Evolutionary conservation across 2,329 filamentous ascomycete species (phyloP).

Genomic region (Colletotrichum cereale): DNA sequence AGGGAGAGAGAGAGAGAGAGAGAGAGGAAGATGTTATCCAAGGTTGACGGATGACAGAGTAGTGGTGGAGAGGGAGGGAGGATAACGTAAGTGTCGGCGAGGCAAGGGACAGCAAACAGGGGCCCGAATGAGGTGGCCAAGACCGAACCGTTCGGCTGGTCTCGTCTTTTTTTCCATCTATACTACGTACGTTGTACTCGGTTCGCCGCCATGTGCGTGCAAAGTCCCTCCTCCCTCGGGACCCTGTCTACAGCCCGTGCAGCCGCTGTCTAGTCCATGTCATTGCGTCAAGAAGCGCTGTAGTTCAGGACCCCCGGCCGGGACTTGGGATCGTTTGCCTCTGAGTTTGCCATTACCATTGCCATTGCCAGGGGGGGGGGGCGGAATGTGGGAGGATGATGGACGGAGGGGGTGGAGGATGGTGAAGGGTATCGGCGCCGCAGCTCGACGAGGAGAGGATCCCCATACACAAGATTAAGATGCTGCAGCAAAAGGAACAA

Average conservation of each 20-base stretch:
- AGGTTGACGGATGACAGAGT: slow-evolving; percentile 9
- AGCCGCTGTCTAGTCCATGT: slow-evolving; percentile 34
- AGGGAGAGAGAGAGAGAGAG: background rate
- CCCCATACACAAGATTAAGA: background rate
- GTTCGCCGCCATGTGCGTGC: background rate
- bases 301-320: background rate
- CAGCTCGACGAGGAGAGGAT: background rate
- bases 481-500: slow-evolving; percentile 1
- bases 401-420: background rate
- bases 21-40: slow-evolving; percentile 11
- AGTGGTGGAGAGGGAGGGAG: background rate
- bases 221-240: slow-evolving; percentile 5
- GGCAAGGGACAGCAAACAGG: background rate
- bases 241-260: slow-evolving; percentile 20
- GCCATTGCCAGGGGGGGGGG: background rate
- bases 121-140: background rate
- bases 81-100: background rate
- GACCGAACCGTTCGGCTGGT: background rate
- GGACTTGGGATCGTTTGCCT: slow-evolving; percentile 1
- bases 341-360: background rate
- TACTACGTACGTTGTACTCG: too few species aligned
- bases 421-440: background rate
- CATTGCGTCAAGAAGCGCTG: slow-evolving; percentile 37
- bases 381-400: background rate
- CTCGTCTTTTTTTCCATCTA: slow-evolving; percentile 14